Percentiles rank a stretch among this genome's conserved stretches.
Evolutionary conservation across 106 monocot genomes (phyloP).

Genomic region (Phalaenopsis aphrodite): DNA sequence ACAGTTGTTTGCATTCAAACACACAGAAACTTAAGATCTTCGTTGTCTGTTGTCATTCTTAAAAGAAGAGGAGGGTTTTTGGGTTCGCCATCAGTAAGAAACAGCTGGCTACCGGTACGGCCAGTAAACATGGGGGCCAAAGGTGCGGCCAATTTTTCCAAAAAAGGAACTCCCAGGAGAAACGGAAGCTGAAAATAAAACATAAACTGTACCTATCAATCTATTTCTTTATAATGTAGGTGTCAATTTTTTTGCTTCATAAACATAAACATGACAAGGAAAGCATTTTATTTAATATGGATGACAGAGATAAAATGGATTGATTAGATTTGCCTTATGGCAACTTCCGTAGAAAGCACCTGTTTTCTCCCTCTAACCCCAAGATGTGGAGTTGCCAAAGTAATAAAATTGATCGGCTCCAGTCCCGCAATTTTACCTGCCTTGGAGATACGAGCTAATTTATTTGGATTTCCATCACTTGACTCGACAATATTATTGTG

Average conservation of each 20-base stretch:
- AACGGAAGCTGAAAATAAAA: slow-evolving; percentile 78
- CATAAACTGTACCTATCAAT: not conserved
- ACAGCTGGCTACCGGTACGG: slow-evolving; percentile 76
- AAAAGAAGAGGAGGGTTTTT: slow-evolving; percentile 79
- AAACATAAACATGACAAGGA: not conserved
- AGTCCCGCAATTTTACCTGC: slow-evolving; percentile 59
- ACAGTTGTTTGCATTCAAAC: slow-evolving; percentile 5
- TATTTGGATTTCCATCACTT: slow-evolving; percentile 10
- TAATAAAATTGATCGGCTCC: slow-evolving; percentile 84
- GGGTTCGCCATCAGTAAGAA: slow-evolving; percentile 85
- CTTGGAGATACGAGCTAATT: slow-evolving; percentile 8
- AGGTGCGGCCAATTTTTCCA: slow-evolving; percentile 92
- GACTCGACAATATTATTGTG: slow-evolving; percentile 6
- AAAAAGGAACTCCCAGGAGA: slow-evolving; percentile 69
- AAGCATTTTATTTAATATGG: not conserved
- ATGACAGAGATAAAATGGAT: not conserved
- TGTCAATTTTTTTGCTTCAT: not conserved
- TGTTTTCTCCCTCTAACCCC: slow-evolving; percentile 89
- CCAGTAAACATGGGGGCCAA: slow-evolving; percentile 75
- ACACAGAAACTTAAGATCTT: slow-evolving; percentile 77
- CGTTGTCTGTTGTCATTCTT: slow-evolving; percentile 79
- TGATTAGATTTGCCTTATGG: not conserved
- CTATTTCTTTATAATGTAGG: not conserved
- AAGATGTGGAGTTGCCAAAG: slow-evolving; percentile 94
- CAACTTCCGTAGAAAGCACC: slow-evolving; percentile 27